A percentile compares a stretch with the other conserved stretches of the same genome.
phyloP scores from a whole-genome alignment of 768 basidiomycete species.

The Suillus decipiens region DNA sequence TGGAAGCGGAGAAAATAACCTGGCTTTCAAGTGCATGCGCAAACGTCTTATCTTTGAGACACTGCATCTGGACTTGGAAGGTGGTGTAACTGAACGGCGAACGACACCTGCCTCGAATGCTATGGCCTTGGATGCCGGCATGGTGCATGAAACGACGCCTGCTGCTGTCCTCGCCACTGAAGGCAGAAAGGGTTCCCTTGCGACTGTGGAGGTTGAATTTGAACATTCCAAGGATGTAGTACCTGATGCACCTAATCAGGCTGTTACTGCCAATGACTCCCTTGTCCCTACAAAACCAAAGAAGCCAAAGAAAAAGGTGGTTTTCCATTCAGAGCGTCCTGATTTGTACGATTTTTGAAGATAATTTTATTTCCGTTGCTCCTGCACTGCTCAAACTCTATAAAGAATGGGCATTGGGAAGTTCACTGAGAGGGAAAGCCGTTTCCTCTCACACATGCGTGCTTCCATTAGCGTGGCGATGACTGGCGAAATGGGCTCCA shows the following conservation, averaged over 20 bases:
- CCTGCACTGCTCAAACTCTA: neutral
- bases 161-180: slow-evolving; percentile 13
- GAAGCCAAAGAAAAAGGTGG: slow-evolving; percentile 66
- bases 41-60: slow-evolving; percentile 90
- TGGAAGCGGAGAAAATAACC: slow-evolving; percentile 91
- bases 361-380: neutral
- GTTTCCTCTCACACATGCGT: neutral
- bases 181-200: slow-evolving; percentile 25
- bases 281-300: slow-evolving; percentile 32
- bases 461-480: neutral
- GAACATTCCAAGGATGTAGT: slow-evolving; percentile 34
- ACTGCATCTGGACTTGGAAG: slow-evolving; percentile 82
- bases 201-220: slow-evolving; percentile 46
- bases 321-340: slow-evolving; percentile 64
- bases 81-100: slow-evolving; percentile 78
- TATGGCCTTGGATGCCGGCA: slow-evolving; percentile 20
- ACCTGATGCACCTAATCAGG: slow-evolving; percentile 11
- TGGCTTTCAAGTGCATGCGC: slow-evolving; percentile 91
- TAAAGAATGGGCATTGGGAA: neutral
- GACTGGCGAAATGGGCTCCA: neutral
- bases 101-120: slow-evolving; percentile 50
- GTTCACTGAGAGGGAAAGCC: neutral
- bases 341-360: slow-evolving; percentile 75
- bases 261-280: slow-evolving; percentile 10
- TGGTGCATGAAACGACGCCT: slow-evolving; percentile 12